phyloP scores from a whole-genome alignment of 768 basidiomycete species.

The Xerocomellus dryophilus region DNA sequence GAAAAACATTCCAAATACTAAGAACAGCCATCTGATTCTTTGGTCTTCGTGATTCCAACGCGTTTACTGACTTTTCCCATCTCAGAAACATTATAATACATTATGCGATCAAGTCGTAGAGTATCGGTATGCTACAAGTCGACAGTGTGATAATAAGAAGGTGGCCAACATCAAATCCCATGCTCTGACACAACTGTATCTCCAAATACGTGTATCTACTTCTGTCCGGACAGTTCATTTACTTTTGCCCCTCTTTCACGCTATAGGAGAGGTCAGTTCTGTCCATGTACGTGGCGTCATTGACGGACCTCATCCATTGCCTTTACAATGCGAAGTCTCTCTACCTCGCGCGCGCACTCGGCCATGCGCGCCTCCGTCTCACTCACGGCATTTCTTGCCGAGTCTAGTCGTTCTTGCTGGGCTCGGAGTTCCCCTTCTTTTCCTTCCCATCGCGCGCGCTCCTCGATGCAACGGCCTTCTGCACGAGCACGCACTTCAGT shows the following conservation, averaged over 20 bases:
- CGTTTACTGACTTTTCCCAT: slow-evolving; percentile 13
- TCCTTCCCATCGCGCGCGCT: slow-evolving; percentile 57
- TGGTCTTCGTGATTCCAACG: neutral
- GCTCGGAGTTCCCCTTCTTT: slow-evolving; percentile 46
- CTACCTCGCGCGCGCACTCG: slow-evolving; percentile 72
- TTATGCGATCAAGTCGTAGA: neutral
- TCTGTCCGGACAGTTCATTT: slow-evolving; percentile 31
- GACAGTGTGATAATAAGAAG: neutral
- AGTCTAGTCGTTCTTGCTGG: slow-evolving; percentile 48
- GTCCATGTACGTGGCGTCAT: slow-evolving; percentile 2
- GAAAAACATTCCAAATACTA: slow-evolving; percentile 30
- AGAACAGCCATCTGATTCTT: slow-evolving; percentile 35
- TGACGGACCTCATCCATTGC: slow-evolving; percentile 57
- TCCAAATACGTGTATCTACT: neutral
- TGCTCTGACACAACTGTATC: too few relatives aligned
- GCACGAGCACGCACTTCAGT: slow-evolving; percentile 50
- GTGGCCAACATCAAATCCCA: neutral
- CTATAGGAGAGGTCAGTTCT: slow-evolving; percentile 23
- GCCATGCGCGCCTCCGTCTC: slow-evolving; percentile 61
- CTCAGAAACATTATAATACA: slow-evolving; percentile 1
- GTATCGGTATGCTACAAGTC: neutral
- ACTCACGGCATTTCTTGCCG: slow-evolving; percentile 48
- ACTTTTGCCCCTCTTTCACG: slow-evolving; percentile 57
- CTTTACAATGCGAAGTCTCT: slow-evolving; percentile 59
- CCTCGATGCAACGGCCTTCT: slow-evolving; percentile 44